Evolutionary conservation across 192 early-diverging fungal genomes (phyloP).

Genomic region (Coemansia interrupta): DNA sequence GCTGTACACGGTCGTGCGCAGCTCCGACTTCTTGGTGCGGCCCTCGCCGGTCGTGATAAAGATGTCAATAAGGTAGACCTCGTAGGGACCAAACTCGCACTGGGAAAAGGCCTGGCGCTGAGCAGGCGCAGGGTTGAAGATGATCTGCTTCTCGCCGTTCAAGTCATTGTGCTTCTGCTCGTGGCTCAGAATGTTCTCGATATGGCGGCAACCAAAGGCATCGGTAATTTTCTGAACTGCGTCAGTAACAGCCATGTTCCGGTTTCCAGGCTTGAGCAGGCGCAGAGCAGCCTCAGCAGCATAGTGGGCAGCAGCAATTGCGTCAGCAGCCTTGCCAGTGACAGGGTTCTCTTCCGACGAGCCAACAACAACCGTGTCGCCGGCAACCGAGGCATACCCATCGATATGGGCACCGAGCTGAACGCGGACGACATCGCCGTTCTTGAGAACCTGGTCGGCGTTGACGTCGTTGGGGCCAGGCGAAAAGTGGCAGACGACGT

Average conservation of each 20-base stretch:
- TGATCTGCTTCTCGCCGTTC: constrained; percentile 91
- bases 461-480: constrained; percentile 74
- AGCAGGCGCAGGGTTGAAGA: constrained; percentile 77
- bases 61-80: constrained; percentile 92
- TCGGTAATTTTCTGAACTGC: constrained; percentile 72
- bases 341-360: constrained; percentile 61
- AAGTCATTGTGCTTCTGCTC: constrained; percentile 82
- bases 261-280: constrained; percentile 82
- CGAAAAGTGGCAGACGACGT: constrained; percentile 78
- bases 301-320: constrained; percentile 79
- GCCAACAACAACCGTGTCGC: constrained; percentile 83
- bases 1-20: constrained; percentile 89
- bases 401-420: constrained; percentile 89
- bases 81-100: constrained; percentile 64
- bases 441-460: constrained; percentile 59
- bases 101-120: constrained; percentile 71
- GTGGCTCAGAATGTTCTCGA: constrained; percentile 90
- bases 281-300: constrained; percentile 82
- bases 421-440: constrained; percentile 86
- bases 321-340: constrained; percentile 82
- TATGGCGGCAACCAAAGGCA: constrained; percentile 81
- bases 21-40: constrained; percentile 64
- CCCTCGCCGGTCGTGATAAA: constrained; percentile 87
- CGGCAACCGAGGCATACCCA: constrained; percentile 78
- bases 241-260: constrained; percentile 63